These are phyloP conservation scores for Termitomyces sp. DNA, from an alignment of 768 basidiomycete genomes.

Conservation along the genomic window DNA sequence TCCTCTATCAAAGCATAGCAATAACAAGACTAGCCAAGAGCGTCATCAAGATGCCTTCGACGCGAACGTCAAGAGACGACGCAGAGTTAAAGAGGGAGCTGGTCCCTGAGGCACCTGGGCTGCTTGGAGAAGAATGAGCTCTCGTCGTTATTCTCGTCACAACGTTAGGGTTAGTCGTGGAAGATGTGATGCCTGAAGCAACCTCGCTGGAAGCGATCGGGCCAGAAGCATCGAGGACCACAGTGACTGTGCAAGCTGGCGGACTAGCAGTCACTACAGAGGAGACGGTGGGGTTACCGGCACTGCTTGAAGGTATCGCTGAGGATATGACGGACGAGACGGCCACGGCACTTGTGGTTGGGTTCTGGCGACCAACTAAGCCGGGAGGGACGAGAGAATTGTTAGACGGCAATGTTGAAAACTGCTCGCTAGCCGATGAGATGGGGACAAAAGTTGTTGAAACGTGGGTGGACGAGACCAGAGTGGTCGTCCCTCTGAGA, in stretches of 20 bases:
- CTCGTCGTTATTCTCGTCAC: neutral
- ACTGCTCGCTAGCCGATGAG: neutral
- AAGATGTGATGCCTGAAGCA: neutral
- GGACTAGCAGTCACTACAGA: neutral
- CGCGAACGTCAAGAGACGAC: neutral
- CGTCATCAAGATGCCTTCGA: neutral
- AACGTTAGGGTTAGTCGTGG: neutral
- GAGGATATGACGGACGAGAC: neutral
- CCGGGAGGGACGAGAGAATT: neutral
- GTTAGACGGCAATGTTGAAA: neutral
- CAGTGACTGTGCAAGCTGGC: slow-evolving; percentile 3
- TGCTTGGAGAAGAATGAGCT: neutral
- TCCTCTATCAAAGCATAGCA: neutral
- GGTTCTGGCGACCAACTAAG: neutral
- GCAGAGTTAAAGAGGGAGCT: neutral
- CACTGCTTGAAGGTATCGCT: neutral
- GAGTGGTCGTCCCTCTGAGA: neutral
- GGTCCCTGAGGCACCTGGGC: neutral
- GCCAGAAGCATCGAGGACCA: neutral
- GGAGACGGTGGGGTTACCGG: neutral
- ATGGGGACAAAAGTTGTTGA: neutral
- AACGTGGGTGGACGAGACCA: neutral
- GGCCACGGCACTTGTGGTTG: neutral
- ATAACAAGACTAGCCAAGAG: neutral
- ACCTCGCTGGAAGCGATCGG: too few relatives aligned